Percentiles rank a stretch among this genome's conserved stretches.
Conservation (phyloP, 129 eudicot species). For the Centaurea solstitialis region DNA sequence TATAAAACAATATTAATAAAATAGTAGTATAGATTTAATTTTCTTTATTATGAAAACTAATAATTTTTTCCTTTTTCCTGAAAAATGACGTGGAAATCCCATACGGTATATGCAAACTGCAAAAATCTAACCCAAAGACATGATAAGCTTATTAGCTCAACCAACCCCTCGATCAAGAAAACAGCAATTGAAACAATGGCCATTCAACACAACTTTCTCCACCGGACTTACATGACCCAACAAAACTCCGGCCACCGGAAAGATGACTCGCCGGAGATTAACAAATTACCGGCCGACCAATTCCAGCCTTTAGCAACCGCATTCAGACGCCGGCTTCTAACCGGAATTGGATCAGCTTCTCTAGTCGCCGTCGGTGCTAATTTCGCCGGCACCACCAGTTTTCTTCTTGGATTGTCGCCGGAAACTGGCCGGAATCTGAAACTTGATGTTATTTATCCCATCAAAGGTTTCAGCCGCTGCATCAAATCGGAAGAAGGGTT, state of each 20-base stretch:
- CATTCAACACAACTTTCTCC: slow-evolving; percentile 21
- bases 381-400: slow-evolving; percentile 83
- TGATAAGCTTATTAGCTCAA: slow-evolving; percentile 22
- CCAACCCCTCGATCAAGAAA: neutral
- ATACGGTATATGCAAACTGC: too few species aligned
- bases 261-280: slow-evolving; percentile 25
- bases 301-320: slow-evolving; percentile 61
- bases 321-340: slow-evolving; percentile 69
- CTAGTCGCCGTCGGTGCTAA: slow-evolving; percentile 81
- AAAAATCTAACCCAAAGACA: slow-evolving; percentile 3
- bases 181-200: slow-evolving; percentile 18
- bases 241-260: slow-evolving; percentile 56
- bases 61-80: too few species aligned
- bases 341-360: slow-evolving; percentile 82
- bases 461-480: slow-evolving; percentile 77
- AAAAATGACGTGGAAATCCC: too few species aligned
- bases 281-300: slow-evolving; percentile 58
- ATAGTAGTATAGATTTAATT: too few species aligned
- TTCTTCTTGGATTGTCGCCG: slow-evolving; percentile 76
- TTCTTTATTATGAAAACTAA: too few species aligned
- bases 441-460: slow-evolving; percentile 83
- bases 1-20: too few species aligned
- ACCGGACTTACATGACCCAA: slow-evolving; percentile 40
- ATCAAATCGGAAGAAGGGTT: slow-evolving; percentile 65
- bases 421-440: slow-evolving; percentile 68